Base-by-base conservation (phyloP, 495 filamentous ascomycete genomes). In the Rhypophila decipiens region DNA sequence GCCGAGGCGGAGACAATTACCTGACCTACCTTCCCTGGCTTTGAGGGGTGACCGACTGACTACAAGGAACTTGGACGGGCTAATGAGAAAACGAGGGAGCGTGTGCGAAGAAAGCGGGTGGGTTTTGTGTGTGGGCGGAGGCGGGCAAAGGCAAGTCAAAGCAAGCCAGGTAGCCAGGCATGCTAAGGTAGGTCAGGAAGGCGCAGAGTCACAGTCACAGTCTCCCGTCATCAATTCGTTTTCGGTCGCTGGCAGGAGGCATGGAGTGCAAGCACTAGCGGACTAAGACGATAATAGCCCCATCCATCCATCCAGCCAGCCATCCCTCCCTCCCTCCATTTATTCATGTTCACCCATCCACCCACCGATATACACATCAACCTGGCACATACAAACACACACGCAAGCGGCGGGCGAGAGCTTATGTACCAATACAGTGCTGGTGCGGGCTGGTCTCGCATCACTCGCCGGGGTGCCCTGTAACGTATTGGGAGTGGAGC, bases 201-300 rank as follows among this genome's bases (percentile, higher is more conserved):
- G 53, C 43, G 49, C 49, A 45, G 50, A 57, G 54, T 60, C 54
- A 59, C 54, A 57, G 54, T 56, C 52, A 59, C 57, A 56, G 53
- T 52, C 53, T 51, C 59, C 57, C 46, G 49, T 46, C 48, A 55
- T 50, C 53, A 57, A 46, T 52, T 63, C 53, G 56, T 48, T 51
- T 53, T 48, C 46, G 53, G 59, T 47, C 56, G 55, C 50, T 42
- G 50, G 45, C 56, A 52, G 48, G 34, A 29, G 46, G 41, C 36
- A 42, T 23, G 22, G 17, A 22, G 33, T 5, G 19, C 22, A 19
- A 8, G 18, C 36, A 39, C 12, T n/a, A 39, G 31, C 31, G 8
- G 36, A 39, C 36, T 19, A 39, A 39, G 36, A 15, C 11, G 36
- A 39, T n/a, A 39, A 39, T 7, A 34, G 31, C 31, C 31, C n/a